Evolutionary conservation across 2,329 filamentous ascomycete species (phyloP).

Genomic region (Didymella pinodella): DNA sequence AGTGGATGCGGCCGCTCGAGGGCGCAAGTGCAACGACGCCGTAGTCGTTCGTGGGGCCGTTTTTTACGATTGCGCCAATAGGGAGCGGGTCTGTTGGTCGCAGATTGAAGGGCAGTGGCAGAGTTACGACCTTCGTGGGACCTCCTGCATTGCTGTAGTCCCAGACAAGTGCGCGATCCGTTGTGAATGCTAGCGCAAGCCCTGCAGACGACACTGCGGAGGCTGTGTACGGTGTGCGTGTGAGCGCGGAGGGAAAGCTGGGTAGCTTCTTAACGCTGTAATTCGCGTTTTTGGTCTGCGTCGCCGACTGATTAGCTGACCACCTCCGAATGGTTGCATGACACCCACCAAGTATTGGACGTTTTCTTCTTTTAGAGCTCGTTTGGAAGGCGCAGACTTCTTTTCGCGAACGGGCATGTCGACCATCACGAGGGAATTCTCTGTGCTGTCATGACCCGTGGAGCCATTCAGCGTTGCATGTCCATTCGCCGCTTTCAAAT

Average conservation of each 20-base stretch:
- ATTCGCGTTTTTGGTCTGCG: constrained; percentile 80
- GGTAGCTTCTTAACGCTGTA: constrained; percentile 87
- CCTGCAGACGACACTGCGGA: constrained; percentile 65
- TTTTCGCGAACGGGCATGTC: constrained; percentile 54
- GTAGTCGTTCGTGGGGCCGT: constrained; percentile 78
- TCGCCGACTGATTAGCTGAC: constrained; percentile 18
- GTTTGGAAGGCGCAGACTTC: constrained; percentile 53
- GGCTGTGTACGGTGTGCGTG: constrained; percentile 62
- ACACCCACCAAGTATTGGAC: constrained; percentile 70
- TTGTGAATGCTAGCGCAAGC: constrained; percentile 82
- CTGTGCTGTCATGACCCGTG: constrained; percentile 36
- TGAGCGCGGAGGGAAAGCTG: constrained; percentile 79
- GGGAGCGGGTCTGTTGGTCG: constrained; percentile 77
- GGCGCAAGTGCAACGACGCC: constrained; percentile 89
- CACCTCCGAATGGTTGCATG: not conserved
- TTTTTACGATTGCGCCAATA: constrained; percentile 81
- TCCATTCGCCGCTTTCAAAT: constrained; percentile 47
- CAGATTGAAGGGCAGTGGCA: constrained; percentile 78
- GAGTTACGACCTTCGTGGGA: constrained; percentile 75
- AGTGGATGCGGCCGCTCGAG: constrained; percentile 82
- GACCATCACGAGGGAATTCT: constrained; percentile 42
- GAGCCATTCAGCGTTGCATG: constrained; percentile 44
- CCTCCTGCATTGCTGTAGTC: constrained; percentile 74
- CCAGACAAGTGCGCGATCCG: constrained; percentile 87
- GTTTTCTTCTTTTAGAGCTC: constrained; percentile 70